Evolutionary conservation across 805 yeast species (phyloP).

Genomic region (Ogataea saltuana): DNA sequence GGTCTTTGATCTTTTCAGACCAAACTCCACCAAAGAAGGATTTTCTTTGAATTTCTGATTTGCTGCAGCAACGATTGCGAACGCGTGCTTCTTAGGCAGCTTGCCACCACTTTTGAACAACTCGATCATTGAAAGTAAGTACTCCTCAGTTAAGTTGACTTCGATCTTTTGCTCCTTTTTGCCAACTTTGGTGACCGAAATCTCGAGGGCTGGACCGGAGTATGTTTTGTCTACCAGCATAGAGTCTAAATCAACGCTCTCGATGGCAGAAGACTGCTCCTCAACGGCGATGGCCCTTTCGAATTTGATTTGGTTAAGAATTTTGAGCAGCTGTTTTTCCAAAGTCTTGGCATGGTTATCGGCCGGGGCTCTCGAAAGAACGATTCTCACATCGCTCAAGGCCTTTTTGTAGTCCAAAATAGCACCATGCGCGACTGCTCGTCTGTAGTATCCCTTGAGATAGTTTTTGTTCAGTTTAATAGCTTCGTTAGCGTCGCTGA

Average conservation of each 20-base stretch:
- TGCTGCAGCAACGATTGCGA: slow-evolving; percentile 75
- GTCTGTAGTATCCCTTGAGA: slow-evolving; percentile 80
- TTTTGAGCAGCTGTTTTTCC: slow-evolving; percentile 59
- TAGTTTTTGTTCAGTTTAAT: slow-evolving; percentile 65
- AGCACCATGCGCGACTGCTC: slow-evolving; percentile 81
- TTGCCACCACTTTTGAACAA: slow-evolving; percentile 72
- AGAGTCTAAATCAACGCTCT: slow-evolving; percentile 47
- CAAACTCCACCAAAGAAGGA: slow-evolving; percentile 73
- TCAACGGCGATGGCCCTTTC: slow-evolving; percentile 83
- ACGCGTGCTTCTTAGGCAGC: slow-evolving; percentile 79
- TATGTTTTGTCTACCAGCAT: slow-evolving; percentile 54
- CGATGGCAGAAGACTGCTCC: slow-evolving; percentile 51
- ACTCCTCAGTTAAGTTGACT: slow-evolving; percentile 51
- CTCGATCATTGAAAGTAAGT: slow-evolving; percentile 64
- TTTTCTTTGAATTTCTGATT: slow-evolving; percentile 64
- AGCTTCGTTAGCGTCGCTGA: slow-evolving; percentile 74
- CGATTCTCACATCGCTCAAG: slow-evolving; percentile 61
- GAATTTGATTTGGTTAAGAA: slow-evolving; percentile 73
- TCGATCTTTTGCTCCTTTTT: slow-evolving; percentile 32
- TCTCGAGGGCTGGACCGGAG: slow-evolving; percentile 57
- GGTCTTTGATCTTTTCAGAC: slow-evolving; percentile 33
- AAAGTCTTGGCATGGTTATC: slow-evolving; percentile 69
- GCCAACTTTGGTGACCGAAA: slow-evolving; percentile 36
- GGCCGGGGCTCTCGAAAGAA: slow-evolving; percentile 61
- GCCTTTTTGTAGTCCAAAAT: slow-evolving; percentile 76